Conservation (phyloP, 768 basidiomycete species). For the Nidularia pulvinata region DNA sequence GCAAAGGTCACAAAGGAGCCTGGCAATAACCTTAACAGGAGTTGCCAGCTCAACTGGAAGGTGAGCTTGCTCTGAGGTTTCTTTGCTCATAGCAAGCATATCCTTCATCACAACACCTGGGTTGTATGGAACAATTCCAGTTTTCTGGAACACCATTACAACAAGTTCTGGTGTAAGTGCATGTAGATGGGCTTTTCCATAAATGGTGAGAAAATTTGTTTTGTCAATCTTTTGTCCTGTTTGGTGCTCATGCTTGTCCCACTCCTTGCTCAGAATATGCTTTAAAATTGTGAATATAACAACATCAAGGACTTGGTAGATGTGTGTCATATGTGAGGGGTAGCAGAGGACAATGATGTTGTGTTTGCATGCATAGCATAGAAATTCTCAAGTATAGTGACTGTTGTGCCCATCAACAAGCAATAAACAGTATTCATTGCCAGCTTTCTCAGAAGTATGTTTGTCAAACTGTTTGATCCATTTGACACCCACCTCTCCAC, state of each 20-base stretch:
- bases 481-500: conserved; percentile 23
- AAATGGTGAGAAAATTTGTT: conserved; percentile 25
- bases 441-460: conserved; percentile 19
- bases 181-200: conserved; percentile 17
- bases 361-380: conserved; percentile 18
- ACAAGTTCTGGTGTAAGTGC: conserved; percentile 22
- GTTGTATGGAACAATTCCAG: conserved; percentile 15
- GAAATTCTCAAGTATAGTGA: conserved; percentile 22
- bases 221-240: conserved; percentile 17
- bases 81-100: conserved; percentile 19
- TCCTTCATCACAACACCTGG: conserved; percentile 13
- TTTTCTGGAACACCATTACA: conserved; percentile 13
- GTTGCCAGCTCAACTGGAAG: conserved; percentile 16
- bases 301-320: not conserved
- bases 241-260: not conserved
- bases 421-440: conserved; percentile 17
- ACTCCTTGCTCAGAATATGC: not conserved
- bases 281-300: not conserved
- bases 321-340: conserved; percentile 18
- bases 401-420: conserved; percentile 37
- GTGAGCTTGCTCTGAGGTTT: conserved; percentile 10
- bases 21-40: conserved; percentile 15
- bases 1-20: conserved; percentile 7
- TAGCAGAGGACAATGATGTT: conserved; percentile 24
- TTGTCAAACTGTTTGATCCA: conserved; percentile 27